Evolutionary conservation across 225 moss, liverwort and hornwort genomes (phyloP).

Genomic region (Marchantia paleacea): DNA sequence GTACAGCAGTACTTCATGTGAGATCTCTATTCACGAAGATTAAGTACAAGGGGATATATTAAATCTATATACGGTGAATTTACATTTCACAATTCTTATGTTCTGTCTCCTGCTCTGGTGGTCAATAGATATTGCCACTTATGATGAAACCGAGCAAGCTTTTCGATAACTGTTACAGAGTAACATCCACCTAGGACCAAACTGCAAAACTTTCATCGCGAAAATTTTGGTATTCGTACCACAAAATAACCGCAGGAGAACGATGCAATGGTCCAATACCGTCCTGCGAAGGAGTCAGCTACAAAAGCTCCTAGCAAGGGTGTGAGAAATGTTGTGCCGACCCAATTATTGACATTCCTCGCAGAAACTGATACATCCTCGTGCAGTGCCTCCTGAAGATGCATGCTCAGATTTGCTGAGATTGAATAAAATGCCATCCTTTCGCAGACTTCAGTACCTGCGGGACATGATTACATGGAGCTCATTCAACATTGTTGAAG

Average conservation of each 20-base stretch:
- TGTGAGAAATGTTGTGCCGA: slow-evolving; percentile 89
- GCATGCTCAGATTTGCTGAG: slow-evolving; percentile 84
- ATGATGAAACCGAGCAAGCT: too few relatives aligned
- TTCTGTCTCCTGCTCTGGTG: too few relatives aligned
- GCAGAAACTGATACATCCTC: slow-evolving; percentile 88
- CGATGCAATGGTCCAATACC: slow-evolving; percentile 86
- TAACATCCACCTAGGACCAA: too few relatives aligned
- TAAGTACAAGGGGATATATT: too few relatives aligned
- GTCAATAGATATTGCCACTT: too few relatives aligned
- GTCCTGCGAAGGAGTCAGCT: slow-evolving; percentile 88
- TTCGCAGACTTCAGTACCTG: slow-evolving; percentile 96
- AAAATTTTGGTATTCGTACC: slow-evolving; percentile 41
- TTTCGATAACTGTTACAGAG: too few relatives aligned
- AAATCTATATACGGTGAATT: too few relatives aligned
- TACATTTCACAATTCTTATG: too few relatives aligned
- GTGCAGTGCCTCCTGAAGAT: slow-evolving; percentile 65
- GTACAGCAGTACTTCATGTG: too few relatives aligned
- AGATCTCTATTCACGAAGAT: too few relatives aligned
- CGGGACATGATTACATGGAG: slow-evolving; percentile 7
- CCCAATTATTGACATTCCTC: slow-evolving; percentile 97
- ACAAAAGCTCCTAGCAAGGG: slow-evolving; percentile 91
- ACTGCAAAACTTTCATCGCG: too few relatives aligned
- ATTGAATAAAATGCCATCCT: slow-evolving; percentile 92
- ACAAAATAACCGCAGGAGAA: slow-evolving; percentile 91
- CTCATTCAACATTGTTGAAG: too few relatives aligned